Conservation (phyloP, 345 rosid genomes). For the Eucalyptus sp. region DNA sequence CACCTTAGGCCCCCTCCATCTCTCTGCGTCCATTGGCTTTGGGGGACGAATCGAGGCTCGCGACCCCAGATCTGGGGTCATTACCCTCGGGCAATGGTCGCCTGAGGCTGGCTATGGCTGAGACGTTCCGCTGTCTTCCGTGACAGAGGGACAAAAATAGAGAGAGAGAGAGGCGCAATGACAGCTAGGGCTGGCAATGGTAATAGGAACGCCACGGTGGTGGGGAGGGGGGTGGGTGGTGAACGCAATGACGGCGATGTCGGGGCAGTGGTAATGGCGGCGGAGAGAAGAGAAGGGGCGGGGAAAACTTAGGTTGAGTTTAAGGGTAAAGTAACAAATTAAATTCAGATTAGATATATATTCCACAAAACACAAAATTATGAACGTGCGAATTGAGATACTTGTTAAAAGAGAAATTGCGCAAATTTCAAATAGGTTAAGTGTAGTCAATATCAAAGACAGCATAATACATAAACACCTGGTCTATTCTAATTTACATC, state of each 20-base stretch:
- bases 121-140: not conserved
- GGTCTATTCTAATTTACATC: no score
- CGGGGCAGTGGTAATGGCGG: fast-evolving
- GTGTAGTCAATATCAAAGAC: not conserved
- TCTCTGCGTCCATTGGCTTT: not conserved
- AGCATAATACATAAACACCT: no score
- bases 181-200: no score
- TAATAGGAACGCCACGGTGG: not conserved
- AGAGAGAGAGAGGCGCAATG: no score
- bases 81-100: not conserved
- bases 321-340: no score
- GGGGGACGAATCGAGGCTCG: not conserved
- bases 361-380: not conserved
- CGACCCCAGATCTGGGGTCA: not conserved
- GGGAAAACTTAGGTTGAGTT: no score
- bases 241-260: no score
- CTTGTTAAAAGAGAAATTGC: not conserved
- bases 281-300: no score
- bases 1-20: not conserved
- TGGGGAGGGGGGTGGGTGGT: not conserved
- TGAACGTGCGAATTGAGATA: not conserved
- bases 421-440: not conserved
- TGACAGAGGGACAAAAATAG: not conserved
- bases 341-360: no score
- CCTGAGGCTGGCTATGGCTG: not conserved